Conservation (phyloP, 2,329 filamentous ascomycete species). For the Leptographium galeiforme region DNA sequence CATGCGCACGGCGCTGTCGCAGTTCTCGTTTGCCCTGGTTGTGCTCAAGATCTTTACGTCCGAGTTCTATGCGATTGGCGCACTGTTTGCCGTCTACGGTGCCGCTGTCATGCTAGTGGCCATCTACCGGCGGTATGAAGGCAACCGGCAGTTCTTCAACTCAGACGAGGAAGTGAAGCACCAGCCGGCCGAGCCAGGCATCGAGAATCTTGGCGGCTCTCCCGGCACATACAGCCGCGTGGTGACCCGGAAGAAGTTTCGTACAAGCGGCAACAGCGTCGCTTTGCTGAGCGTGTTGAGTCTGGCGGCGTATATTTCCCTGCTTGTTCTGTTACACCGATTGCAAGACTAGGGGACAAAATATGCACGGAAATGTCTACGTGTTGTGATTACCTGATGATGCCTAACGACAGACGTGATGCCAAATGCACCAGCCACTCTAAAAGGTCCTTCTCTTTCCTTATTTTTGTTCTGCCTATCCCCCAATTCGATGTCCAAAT, state of each 20-base stretch:
- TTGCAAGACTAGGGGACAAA: conserved; percentile 3
- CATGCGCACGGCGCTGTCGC: conserved; percentile 82
- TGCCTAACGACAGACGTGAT: no score
- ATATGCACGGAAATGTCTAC: no score
- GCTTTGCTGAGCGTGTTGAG: conserved; percentile 43
- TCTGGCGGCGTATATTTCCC: conserved; percentile 40
- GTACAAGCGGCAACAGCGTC: conserved; percentile 51
- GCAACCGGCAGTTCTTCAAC: conserved; percentile 86
- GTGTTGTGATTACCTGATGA: no score
- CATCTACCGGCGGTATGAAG: conserved; percentile 75
- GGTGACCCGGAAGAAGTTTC: conserved; percentile 39
- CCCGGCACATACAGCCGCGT: conserved; percentile 14
- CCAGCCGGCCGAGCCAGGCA: conserved; percentile 11
- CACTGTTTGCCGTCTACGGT: conserved; percentile 85
- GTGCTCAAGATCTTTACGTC: conserved; percentile 93
- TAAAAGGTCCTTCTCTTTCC: no score
- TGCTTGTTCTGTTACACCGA: conserved; percentile 32
- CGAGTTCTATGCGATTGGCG: conserved; percentile 96
- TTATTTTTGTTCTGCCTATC: no score
- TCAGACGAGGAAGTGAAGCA: conserved; percentile 27
- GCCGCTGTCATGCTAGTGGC: conserved; percentile 72
- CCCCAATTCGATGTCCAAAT: no score
- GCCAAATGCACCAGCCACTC: no score
- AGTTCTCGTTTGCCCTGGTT: conserved; percentile 90
- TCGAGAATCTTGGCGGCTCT: conserved; percentile 4